Conservation (phyloP, 163 green algal species). For the Prototheca wickerhamii region DNA sequence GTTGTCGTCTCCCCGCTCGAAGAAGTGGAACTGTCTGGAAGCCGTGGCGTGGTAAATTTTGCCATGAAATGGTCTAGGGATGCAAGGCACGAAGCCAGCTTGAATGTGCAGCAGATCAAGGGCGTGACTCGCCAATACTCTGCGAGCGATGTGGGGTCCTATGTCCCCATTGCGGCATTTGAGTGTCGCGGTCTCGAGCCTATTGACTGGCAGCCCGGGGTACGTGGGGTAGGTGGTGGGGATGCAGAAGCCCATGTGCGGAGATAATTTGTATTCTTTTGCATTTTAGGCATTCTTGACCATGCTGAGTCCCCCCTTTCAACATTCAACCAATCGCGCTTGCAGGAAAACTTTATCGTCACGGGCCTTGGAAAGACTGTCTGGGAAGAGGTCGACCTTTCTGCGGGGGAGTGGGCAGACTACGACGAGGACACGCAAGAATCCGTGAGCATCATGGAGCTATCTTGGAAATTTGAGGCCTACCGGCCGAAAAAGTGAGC, state of each 20-base stretch:
- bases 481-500: slow-evolving; percentile 34
- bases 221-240: slow-evolving; percentile 8
- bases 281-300: not conserved
- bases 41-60: slow-evolving; percentile 48
- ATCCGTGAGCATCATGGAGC: slow-evolving; percentile 52
- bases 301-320: not conserved
- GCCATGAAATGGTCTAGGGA: slow-evolving; percentile 53
- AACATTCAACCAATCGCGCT: not conserved
- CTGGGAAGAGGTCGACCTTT: slow-evolving; percentile 64
- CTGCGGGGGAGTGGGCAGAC: slow-evolving; percentile 59
- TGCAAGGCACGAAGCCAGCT: slow-evolving; percentile 36
- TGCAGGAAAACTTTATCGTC: slow-evolving; percentile 53
- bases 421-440: slow-evolving; percentile 66
- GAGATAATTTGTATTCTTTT: not conserved
- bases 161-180: slow-evolving; percentile 69
- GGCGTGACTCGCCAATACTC: slow-evolving; percentile 48
- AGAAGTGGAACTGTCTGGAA: slow-evolving; percentile 31
- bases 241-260: not conserved
- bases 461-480: slow-evolving; percentile 50
- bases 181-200: slow-evolving; percentile 75
- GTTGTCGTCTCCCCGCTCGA: slow-evolving; percentile 34
- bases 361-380: slow-evolving; percentile 32
- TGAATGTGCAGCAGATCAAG: slow-evolving; percentile 60
- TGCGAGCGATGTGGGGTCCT: slow-evolving; percentile 47
- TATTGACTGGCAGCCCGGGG: slow-evolving; percentile 52